Evolutionary conservation across 2,329 filamentous ascomycete genomes (phyloP).

Genomic region (Hypocreales sp.): DNA sequence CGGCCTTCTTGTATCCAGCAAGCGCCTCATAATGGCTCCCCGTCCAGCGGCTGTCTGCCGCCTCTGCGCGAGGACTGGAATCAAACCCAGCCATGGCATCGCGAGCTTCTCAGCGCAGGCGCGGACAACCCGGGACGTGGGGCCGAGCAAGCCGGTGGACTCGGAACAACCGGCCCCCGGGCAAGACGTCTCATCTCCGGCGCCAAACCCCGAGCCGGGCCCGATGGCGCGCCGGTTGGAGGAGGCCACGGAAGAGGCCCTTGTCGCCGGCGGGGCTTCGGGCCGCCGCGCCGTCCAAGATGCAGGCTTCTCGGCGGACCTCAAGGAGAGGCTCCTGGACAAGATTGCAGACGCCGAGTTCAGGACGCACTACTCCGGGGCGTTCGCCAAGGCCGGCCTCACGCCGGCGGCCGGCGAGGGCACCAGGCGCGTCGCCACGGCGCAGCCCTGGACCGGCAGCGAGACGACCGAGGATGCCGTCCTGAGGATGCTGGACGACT

Average conservation of each 20-base stretch:
- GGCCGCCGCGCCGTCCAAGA: conserved; percentile 45
- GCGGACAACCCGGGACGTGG: no score
- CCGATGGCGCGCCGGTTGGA: conserved; percentile 41
- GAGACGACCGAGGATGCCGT: conserved; percentile 63
- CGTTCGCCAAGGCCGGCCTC: conserved; percentile 32
- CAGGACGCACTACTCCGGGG: conserved; percentile 29
- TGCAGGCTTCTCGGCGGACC: conserved; percentile 46
- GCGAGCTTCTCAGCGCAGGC: no score
- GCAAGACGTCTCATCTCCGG: no score
- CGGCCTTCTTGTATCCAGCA: no score
- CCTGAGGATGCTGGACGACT: conserved; percentile 72
- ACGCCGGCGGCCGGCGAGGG: conserved; percentile 47
- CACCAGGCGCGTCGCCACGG: conserved; percentile 51
- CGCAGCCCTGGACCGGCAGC: conserved; percentile 61
- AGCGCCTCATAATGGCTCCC: no score
- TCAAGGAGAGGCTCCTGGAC: conserved; percentile 40
- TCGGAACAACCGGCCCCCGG: no score
- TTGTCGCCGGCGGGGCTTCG: conserved; percentile 41
- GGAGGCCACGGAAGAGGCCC: conserved; percentile 47
- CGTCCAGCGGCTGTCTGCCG: no score
- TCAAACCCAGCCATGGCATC: no score
- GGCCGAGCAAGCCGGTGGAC: no score
- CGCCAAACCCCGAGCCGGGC: conserved; percentile 14
- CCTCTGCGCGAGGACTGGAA: no score
- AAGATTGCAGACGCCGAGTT: conserved; percentile 42